These are phyloP conservation scores for Aspergillus luchuensis DNA, from an alignment of 2,329 filamentous ascomycete genomes.

Conservation along the genomic window DNA sequence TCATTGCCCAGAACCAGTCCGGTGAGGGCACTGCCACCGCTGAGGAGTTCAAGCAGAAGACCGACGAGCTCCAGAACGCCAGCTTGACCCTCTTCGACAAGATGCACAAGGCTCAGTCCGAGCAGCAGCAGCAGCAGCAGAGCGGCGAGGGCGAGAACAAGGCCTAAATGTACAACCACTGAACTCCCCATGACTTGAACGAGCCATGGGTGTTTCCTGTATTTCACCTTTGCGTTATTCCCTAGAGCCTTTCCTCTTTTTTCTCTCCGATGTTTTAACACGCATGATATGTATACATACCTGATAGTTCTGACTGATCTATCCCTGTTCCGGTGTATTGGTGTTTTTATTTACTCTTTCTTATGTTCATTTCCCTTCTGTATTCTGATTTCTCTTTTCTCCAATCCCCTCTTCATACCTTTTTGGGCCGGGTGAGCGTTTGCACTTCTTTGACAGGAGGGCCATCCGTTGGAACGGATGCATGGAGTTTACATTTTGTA, in stretches of 20 bases:
- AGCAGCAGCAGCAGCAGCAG: conserved; percentile 60
- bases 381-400: conserved; percentile 16
- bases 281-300: conserved; percentile 43
- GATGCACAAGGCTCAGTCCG: conserved; percentile 94
- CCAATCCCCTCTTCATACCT: conserved; percentile 27
- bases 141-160: conserved; percentile 66
- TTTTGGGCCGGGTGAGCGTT: conserved; percentile 23
- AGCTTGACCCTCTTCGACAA: conserved; percentile 98
- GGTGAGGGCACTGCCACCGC: conserved; percentile 85
- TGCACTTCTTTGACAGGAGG: conserved; percentile 18
- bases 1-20: conserved; percentile 90
- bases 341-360: conserved; percentile 35
- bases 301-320: conserved; percentile 29
- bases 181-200: conserved; percentile 17
- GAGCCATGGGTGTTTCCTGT: conserved; percentile 16
- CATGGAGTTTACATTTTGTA: conserved; percentile 39
- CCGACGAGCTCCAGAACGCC: conserved; percentile 93
- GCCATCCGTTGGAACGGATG: conserved; percentile 24
- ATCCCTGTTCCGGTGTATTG: conserved; percentile 37
- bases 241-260: conserved; percentile 32
- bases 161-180: conserved; percentile 48
- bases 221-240: conserved; percentile 28
- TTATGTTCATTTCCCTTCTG: conserved; percentile 16
- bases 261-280: conserved; percentile 29
- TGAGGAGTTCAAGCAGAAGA: conserved; percentile 97